Evolutionary conservation across 768 basidiomycete genomes (phyloP), one percentile per base, ranked within the genome.

Genomic region (Rhodotorula taiwanensis): DNA sequence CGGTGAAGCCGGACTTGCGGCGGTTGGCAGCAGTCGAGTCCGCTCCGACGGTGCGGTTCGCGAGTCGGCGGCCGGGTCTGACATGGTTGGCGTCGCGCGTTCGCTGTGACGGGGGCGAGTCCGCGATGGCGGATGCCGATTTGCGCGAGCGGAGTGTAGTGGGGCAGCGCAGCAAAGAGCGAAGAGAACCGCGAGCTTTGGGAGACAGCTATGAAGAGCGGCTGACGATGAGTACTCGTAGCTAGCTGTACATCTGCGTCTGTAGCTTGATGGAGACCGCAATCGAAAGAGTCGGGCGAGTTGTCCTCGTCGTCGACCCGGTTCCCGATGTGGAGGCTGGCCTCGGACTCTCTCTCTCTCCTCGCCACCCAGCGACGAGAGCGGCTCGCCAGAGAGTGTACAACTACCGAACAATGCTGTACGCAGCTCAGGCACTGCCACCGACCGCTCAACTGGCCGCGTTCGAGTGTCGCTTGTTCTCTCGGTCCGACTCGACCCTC

Each of bases 371-470:
- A n/a, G n/a, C n/a, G n/a, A n/a, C n/a, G n/a, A n/a, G n/a, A n/a
- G n/a, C n/a, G 36, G 36, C 36, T 39, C 16, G 10, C 36, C 16
- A 39, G 36, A 16, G 10, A 10, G 10, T 39, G 36, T 39, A 39
- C 36, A 39, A 16, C 10, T 9, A 39, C 36, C 36, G 36, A 3
- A 9, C 51, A 9, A 72, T 72, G 71, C 64, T 70, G 27, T 72
- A 70, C 53, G 62, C 68, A 15, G 71, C 69, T 1, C 34, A 63
- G 20, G 34, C 60, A 2, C 66, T 68, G 28, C 55, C 63, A 0
- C 42, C 69, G 0, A 66, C 69, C 0, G 66, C 66, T 5, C 69
- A 70, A 27, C 63, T 64, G 2, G 58, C 52, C 4, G 71, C 69
- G 3, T 28, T 67, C 45, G 16, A 33, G 2, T 57, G 49, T 30